Evolutionary conservation across 495 filamentous ascomycete species (phyloP), one percentile per base, ranked within the genome.

Genomic region (Chaetomium cochliodes): DNA sequence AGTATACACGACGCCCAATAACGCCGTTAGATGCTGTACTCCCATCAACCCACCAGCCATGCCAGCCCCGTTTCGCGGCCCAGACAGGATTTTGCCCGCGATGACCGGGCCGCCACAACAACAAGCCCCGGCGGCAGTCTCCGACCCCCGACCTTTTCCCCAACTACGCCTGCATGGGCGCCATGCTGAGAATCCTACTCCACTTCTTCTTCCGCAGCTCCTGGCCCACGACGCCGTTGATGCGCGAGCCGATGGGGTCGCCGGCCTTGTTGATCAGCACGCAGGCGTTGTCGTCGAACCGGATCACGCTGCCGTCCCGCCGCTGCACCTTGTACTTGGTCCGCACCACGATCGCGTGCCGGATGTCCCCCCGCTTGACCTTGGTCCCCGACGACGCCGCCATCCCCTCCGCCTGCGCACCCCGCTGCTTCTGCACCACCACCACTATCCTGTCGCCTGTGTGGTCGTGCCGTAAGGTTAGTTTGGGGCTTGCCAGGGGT

Each of bases 401-500:
- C 79, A 81, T 81, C 60, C 78, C 80, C 39, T 78, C 78, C 54
- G 80, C 83, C 41, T 79, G 79, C 26, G 78, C 77, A 54, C 86
- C 85, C 62, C 93, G 86, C 73, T 97, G 92, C 73, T 98, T 97
- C 77, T 99, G 93, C 51, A 99, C 92, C 65, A 99, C 93, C 63
- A 96, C 91, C 61, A 99, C 91, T 68, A 99, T 97, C 42, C 92
- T 89, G 73, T 99, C 96, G 73, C 96, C 94, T 98, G 72, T 98
- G 72, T 28, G 26, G 42, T 26, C 23, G 23, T 37, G 18, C 44
- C 63, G n/a, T n/a, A n/a, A n/a, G 26, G 37, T 60, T 25, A 62
- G 23, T 20, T n/a, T n/a, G n/a, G n/a, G n/a, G 12, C 4, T 9
- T 22, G 33, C 22, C 22, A 25, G 8, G 33, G 33, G 6, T 37